A percentile compares a stretch with the other conserved stretches of the same genome.
These are phyloP conservation scores for Kodamaea laetipori DNA, from an alignment of 805 yeast genomes.

Conservation along the genomic window DNA sequence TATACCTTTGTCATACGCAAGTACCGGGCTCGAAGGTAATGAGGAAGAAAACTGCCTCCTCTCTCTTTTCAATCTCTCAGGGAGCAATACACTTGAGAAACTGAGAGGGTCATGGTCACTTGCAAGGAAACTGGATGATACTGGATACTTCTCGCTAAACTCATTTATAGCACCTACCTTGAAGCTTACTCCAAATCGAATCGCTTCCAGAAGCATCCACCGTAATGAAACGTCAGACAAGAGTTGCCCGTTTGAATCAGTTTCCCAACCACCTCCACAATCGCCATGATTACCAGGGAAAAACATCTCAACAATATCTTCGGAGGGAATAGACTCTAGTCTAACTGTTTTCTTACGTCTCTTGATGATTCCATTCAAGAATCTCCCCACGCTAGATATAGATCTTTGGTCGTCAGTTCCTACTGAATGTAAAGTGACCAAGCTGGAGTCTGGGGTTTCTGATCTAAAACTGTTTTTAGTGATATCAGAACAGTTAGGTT, in stretches of 20 bases:
- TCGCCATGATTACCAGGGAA: slow-evolving; percentile 73
- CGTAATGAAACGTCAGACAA: slow-evolving; percentile 55
- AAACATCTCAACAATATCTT: slow-evolving; percentile 55
- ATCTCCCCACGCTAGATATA: slow-evolving; percentile 1
- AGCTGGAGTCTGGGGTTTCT: neutral
- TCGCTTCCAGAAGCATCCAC: slow-evolving; percentile 62
- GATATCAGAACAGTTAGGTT: neutral
- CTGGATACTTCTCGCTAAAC: slow-evolving; percentile 42
- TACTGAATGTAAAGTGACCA: neutral
- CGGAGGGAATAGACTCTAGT: slow-evolving; percentile 15
- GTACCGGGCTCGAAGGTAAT: slow-evolving; percentile 16
- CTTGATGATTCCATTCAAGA: slow-evolving; percentile 13
- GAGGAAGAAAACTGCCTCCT: neutral
- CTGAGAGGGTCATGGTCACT: slow-evolving; percentile 54
- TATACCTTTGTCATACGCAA: slow-evolving; percentile 41
- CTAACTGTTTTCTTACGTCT: slow-evolving; percentile 1
- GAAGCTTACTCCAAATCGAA: slow-evolving; percentile 52
- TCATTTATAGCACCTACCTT: slow-evolving; percentile 41
- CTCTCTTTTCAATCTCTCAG: too few relatives aligned
- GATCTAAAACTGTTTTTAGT: neutral
- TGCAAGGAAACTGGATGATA: slow-evolving; percentile 46
- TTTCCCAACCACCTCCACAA: slow-evolving; percentile 67
- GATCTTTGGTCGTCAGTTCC: neutral
- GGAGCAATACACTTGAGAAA: slow-evolving; percentile 11
- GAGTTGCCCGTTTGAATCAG: slow-evolving; percentile 45